Evolutionary conservation across 306 rosid species (phyloP).

Genomic region (Cicer arietinum): DNA sequence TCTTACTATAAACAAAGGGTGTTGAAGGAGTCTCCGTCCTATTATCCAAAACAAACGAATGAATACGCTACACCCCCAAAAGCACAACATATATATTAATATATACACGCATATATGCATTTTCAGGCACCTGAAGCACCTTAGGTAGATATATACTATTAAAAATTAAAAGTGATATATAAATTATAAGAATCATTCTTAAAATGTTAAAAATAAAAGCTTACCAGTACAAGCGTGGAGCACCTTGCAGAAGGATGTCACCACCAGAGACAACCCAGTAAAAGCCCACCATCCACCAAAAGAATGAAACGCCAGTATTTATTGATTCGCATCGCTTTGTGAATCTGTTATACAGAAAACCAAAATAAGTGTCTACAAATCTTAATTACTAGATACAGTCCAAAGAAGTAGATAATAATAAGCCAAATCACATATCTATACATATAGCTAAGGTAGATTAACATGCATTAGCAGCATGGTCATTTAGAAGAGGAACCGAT

Average conservation of each 20-base stretch:
- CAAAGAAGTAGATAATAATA: constrained; percentile 36
- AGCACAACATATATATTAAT: not conserved
- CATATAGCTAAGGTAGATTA: constrained; percentile 29
- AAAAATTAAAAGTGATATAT: constrained; percentile 5
- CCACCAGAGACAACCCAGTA: constrained; percentile 96
- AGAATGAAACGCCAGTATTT: constrained; percentile 81
- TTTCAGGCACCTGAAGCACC: constrained; percentile 4
- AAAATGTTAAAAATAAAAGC: constrained; percentile 41
- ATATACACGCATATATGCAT: not conserved
- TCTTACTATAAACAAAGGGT: not conserved
- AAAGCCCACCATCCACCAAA: constrained; percentile 98
- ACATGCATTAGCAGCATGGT: constrained; percentile 40
- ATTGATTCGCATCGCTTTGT: constrained; percentile 78
- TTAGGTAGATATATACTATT: constrained; percentile 9
- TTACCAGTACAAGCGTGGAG: constrained; percentile 94
- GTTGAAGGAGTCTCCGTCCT: not conserved
- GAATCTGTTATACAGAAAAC: constrained; percentile 52
- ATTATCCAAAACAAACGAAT: constrained; percentile 12
- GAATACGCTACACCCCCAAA: not conserved
- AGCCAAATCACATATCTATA: constrained; percentile 12
- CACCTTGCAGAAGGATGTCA: constrained; percentile 66
- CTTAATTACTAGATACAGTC: constrained; percentile 21
- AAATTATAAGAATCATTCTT: constrained; percentile 21
- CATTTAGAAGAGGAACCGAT: constrained; percentile 12
- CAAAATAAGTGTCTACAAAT: constrained; percentile 50